Evolutionary conservation across 2,329 filamentous ascomycete species (phyloP), one percentile per base, ranked within the genome.

Genomic region (Venturia effusa): DNA sequence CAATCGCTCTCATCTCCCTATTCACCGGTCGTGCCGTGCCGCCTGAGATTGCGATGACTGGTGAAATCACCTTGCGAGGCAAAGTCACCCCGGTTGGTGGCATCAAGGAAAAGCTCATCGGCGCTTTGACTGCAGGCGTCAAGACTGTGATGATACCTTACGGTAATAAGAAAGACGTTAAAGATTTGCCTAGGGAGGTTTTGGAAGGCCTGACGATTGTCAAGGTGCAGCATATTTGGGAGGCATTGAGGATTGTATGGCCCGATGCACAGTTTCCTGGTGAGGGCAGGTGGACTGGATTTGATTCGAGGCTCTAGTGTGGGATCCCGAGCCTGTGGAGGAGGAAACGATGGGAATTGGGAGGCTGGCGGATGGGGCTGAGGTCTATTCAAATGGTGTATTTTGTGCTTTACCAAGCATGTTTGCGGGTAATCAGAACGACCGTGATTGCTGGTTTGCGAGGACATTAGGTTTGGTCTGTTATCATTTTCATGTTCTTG

Each of bases 71-170:
- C 64, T 84, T 99, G 32, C 85, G 94, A 51, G 94, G 94, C 27
- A 86, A 92, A 68, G 89, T 99, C 64, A 90, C 94, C 76, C 91
- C 93, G 32, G 94, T 99, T 41, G 94, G 94, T 62, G 94, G 94
- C 22, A 97, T 99, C 78, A 97, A 97, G 78, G 93, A 99, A 84
- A 99, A 99, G 76, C 82, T 97, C 62, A 97, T 99, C 72, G 94
- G 94, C 27, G 94, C 94, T 10, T 81, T 95, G 72, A 84, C 93
- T 64, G 94, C 94, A 1, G 94, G 94, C 34, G 93, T 99, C 66
- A 96, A 96, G 82, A 93, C 90, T 39, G 93, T 99, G 8, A 75
- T 99, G 66, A 79, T 99, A 8, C 94, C 94, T 3, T 84, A 88
- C 39, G 88, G 90, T 69, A 99, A 99, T 74, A 84, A 87, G 67